Percentiles rank a stretch among this genome's conserved stretches.
Conservation (phyloP, 352 stramenopile genomes). For the Globisporangium takayamanum region DNA sequence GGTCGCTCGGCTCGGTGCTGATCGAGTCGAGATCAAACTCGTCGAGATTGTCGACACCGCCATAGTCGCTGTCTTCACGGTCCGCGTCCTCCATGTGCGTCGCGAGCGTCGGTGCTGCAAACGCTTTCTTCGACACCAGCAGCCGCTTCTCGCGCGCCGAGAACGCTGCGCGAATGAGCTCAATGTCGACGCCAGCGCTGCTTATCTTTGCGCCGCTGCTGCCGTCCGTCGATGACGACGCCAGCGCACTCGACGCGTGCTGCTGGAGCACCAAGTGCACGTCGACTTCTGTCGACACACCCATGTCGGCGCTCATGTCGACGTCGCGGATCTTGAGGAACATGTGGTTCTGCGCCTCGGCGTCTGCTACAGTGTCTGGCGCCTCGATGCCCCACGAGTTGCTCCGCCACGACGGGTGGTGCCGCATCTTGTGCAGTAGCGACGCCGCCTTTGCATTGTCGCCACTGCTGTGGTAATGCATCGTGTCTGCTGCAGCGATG, state of each 20-base stretch:
- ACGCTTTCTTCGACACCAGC: constrained; percentile 36
- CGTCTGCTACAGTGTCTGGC: constrained; percentile 29
- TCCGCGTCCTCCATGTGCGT: constrained; percentile 33
- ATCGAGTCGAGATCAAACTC: constrained; percentile 72
- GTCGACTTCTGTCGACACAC: constrained; percentile 54
- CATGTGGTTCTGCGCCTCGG: constrained; percentile 60
- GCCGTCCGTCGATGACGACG: background rate
- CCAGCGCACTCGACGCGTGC: constrained; percentile 20
- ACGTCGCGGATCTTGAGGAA: constrained; percentile 67
- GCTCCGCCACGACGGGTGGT: constrained; percentile 75
- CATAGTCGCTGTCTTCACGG: constrained; percentile 33
- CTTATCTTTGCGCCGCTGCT: constrained; percentile 19
- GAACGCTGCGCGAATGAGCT: constrained; percentile 55
- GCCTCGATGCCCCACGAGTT: constrained; percentile 76
- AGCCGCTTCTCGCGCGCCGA: constrained; percentile 55
- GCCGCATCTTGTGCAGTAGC: constrained; percentile 65
- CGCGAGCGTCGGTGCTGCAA: constrained; percentile 24
- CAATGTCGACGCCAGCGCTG: constrained; percentile 22
- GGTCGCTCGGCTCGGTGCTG: constrained; percentile 27
- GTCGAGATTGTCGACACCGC: constrained; percentile 65
- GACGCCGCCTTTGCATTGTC: constrained; percentile 24
- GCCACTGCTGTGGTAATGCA: constrained; percentile 28
- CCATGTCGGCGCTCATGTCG: constrained; percentile 44
- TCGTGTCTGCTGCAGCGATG: constrained; percentile 16
- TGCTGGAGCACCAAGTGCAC: constrained; percentile 68